Base-by-base conservation (phyloP, 2,329 filamentous ascomycete species). In the Alternaria arbusti region DNA sequence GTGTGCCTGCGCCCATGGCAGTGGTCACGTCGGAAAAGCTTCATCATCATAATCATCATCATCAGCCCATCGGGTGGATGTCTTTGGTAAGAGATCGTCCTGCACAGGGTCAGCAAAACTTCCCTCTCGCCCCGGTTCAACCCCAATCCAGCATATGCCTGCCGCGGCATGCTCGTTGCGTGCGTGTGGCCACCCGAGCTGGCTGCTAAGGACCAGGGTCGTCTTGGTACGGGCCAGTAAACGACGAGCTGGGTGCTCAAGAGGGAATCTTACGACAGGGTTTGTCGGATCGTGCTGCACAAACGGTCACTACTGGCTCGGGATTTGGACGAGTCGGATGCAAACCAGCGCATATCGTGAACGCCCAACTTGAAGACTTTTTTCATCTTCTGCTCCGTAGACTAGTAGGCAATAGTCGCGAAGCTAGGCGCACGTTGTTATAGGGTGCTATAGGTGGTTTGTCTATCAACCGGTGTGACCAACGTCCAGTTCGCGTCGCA, bases 271-370 rank as follows among this genome's bases (percentile, higher is more conserved):
- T 45, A 56, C 15, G 40, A 36, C 28, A 52, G 30, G 49, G 49
- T 52, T 52, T 20, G 28, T 32, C 20, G 49, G 30, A 52, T 46
- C 54, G n/a, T 46, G 40, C 25, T 46, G 54, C 54, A 46, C 25
- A 46, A 52, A 36, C 49, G 9, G 40, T 44, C 30, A 56, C 60
- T 22, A 58, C 54, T 54, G 40, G 54, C 47, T 32, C 26, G 47
- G 20, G 17, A 25, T 26, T 36, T 52, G 43, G 32, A 56, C 63
- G 59, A 59, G 59, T 63, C 59, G 55, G 59, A 57, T 63, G 59
- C 51, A 12, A 58, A 23, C 59, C 59, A 59, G 60, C 17, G 30
- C 49, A 36, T 36, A 52, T 54, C 36, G 30, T 54, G 22, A 22
- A 13, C 11, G 22, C 49, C 49, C 49, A 52, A 52, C 49, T 36